Base-by-base conservation (phyloP, 768 basidiomycete species). In the Boletus rubroflammeus region DNA sequence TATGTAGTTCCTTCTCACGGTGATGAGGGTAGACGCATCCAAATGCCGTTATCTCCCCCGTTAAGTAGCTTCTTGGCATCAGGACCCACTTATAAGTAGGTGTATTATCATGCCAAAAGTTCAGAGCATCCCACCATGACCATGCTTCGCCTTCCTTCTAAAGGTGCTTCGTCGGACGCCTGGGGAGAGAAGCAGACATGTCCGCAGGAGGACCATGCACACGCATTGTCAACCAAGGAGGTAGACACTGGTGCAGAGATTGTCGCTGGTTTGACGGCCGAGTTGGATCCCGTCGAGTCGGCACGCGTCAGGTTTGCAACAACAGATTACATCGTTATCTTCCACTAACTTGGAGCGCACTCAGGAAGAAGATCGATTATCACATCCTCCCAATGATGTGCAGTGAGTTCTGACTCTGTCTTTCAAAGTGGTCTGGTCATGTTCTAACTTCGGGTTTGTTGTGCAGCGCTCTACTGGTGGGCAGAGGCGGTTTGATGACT, bases 331-430 rank as follows among this genome's bases (percentile, higher is more conserved):
- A 35, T 19, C n/a, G 25, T n/a, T 28, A 26, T 32, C 29, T 49
- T 21, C 17, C 19, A 38, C 51, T 56, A 1, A 56, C 47, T 32
- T 19, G n/a, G 29, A 9, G 21, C 5, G 40, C 29, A 17, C 28
- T 41, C 40, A 77, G 80, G 56, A 75, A 68, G 62, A 87, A 89
- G 67, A 86, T 88, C 40, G 86, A 88, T 68, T 67, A 69, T 55
- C 80, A 86, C 66, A 81, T 88, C 25, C 66, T 88, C 32, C 86
- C 85, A 23, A 68, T 88, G 62, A 88, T 87, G 85, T 86, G 83
- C 58, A 75, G 85, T 86, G 66, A 62, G 85, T 80, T 42, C 8
- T 32, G 19, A 6, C 15, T 46, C 10, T 6, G 0, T 34, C 32
- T 19, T 26, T 45, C 10, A 40, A 28, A 5, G 25, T 39, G 28